A percentile compares a stretch with the other conserved stretches of the same genome.
phyloP scores from a whole-genome alignment of 2,329 filamentous ascomycete species.

The Nemania sp. region DNA sequence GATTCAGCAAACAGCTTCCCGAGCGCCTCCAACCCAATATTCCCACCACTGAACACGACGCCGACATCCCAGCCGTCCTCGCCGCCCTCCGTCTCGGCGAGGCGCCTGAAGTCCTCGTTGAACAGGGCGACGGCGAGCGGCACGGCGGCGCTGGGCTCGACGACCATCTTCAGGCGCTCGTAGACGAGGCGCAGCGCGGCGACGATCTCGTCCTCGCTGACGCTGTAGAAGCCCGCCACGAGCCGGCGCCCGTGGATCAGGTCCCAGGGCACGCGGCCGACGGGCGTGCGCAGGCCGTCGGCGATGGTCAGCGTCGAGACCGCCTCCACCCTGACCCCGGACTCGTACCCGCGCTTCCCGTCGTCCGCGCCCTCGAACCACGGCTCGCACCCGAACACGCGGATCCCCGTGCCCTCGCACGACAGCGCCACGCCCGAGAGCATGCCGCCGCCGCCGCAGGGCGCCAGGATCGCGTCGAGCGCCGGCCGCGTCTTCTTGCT shows the following conservation, averaged over 20 bases:
- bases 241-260: conserved; percentile 75
- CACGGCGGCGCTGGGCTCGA: conserved; percentile 89
- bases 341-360: conserved; percentile 69
- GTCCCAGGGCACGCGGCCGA: conserved; percentile 76
- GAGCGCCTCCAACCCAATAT: conserved; percentile 59
- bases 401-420: conserved; percentile 70
- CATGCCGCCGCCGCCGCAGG: conserved; percentile 87
- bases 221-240: conserved; percentile 71
- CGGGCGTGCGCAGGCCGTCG: conserved; percentile 83
- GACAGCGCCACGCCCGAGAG: conserved; percentile 81
- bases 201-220: conserved; percentile 81
- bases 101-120: conserved; percentile 77
- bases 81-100: conserved; percentile 73
- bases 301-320: conserved; percentile 83
- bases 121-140: conserved; percentile 80
- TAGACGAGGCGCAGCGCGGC: conserved; percentile 76
- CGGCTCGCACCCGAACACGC: conserved; percentile 88
- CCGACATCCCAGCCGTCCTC: conserved; percentile 74
- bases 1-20: conserved; percentile 52
- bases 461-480: conserved; percentile 76
- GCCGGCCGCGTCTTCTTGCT: conserved; percentile 35
- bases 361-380: conserved; percentile 84
- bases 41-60: conserved; percentile 64
- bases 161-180: conserved; percentile 87
- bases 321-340: conserved; percentile 64